Evolutionary conservation across 208 protist species (phyloP), one percentile per base, ranked within the genome.

Genomic region (Endotrypanum monterogeii): DNA sequence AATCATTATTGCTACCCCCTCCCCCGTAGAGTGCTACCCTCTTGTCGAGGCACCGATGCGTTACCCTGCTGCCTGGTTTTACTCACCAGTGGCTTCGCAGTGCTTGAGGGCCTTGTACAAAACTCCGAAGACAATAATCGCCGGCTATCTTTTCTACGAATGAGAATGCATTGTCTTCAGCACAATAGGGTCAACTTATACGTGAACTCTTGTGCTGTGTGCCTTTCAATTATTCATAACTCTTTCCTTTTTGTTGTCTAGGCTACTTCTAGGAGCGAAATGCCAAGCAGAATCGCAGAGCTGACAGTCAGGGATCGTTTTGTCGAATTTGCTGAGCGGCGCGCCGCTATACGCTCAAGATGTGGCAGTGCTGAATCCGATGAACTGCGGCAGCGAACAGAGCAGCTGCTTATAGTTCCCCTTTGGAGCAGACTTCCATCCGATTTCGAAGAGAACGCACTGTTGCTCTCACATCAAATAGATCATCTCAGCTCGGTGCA

Each of bases 401-500:
- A 73, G 20, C 25, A 69, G 2, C 56, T 76, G 6, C 32, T 73
- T 25, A 56, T 76, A 7, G 65, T 37, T 5, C 76, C 76, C 3
- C 65, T 80, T 28, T 80, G 76, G 76, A 80, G 76, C 41, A 41
- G 46, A 3, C 48, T 80, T 37, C 71, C 76, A 2, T 63, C 48
- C 32, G 76, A 80, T 32, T 76, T 80, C 23, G 62, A 76, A 8
- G 76, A 80, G 3, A 80, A 68, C 8, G 52, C 76, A 7, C 48
- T 39, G 1, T 30, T 28, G 0, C 41, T 80, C 11, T 55, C 65
- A 3, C 23, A 48, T 0, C 82, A 86, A 52, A 83, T 93, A 16
- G 79, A 87, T 7, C 56, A 76, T 8, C 80, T 96, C 20, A 56
- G 57, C 11, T 80, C 82, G 32, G 74, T 70, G 32, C 92, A 96